phyloP scores from a whole-genome alignment of 169 alveolate species.

The Besnoitia besnoiti region DNA sequence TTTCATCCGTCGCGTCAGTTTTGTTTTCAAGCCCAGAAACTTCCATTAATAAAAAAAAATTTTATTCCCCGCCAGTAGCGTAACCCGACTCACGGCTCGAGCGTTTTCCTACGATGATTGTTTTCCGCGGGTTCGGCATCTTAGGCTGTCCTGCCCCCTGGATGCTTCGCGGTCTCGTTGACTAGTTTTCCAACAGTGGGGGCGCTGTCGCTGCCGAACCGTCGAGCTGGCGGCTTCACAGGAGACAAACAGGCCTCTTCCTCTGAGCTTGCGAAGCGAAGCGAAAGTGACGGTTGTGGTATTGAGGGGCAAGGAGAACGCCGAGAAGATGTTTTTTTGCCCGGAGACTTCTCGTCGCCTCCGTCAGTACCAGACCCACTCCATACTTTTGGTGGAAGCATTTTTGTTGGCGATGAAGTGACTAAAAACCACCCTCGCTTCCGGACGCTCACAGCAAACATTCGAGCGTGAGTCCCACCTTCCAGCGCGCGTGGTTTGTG shows the following conservation, averaged over 20 bases:
- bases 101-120: too few relatives aligned
- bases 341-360: conserved; percentile 11
- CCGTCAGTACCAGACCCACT: conserved; percentile 25
- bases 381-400: background rate
- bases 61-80: too few relatives aligned
- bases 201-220: conserved; percentile 6
- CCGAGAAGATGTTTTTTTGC: background rate
- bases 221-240: background rate
- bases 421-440: conserved; percentile 66
- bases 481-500: too few relatives aligned
- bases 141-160: conserved; percentile 19
- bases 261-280: background rate
- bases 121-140: too few relatives aligned
- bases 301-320: background rate
- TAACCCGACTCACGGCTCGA: too few relatives aligned
- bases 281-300: background rate
- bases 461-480: conserved; percentile 35
- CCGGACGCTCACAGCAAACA: conserved; percentile 57
- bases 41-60: too few relatives aligned
- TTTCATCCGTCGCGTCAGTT: too few relatives aligned
- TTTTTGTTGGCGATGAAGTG: conserved; percentile 45
- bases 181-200: conserved; percentile 14
- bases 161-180: conserved; percentile 6
- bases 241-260: background rate
- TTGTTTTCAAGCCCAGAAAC: too few relatives aligned